Conservation (phyloP, 768 basidiomycete genomes). For the Dictyophora rubrovolvata region DNA sequence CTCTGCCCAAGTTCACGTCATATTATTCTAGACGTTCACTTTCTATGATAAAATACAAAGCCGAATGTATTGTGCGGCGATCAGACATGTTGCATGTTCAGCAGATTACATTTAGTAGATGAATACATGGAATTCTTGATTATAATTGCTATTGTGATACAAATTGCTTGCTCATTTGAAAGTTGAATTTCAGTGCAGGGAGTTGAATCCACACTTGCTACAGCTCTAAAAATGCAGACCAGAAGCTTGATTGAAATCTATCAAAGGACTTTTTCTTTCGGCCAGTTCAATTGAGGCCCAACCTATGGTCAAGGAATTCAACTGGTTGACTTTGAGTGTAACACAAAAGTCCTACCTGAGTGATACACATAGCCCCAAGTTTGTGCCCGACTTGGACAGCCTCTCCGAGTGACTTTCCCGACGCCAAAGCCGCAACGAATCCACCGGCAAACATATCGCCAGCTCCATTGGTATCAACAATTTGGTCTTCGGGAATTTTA, state of each 20-base stretch:
- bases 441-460: constrained; percentile 97
- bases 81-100: neutral
- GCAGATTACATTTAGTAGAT: neutral
- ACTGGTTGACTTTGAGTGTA: neutral
- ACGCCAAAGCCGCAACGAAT: constrained; percentile 77
- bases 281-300: constrained; percentile 48
- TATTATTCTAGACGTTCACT: too few relatives aligned
- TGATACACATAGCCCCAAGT: constrained; percentile 76
- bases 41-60: too few relatives aligned
- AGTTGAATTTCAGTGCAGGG: neutral
- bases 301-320: constrained; percentile 25
- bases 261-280: constrained; percentile 40
- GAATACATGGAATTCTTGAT: neutral
- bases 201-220: constrained; percentile 6
- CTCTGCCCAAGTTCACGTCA: too few relatives aligned
- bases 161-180: neutral
- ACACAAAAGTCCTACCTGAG: constrained; percentile 42
- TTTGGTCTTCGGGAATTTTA: constrained; percentile 46
- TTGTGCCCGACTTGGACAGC: constrained; percentile 79
- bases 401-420: constrained; percentile 70
- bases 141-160: neutral
- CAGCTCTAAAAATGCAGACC: neutral
- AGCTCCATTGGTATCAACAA: constrained; percentile 96
- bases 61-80: too few relatives aligned
- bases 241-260: neutral